These are phyloP conservation scores for Blastobotrys ciferrii DNA, from an alignment of 1,139 yeast species.

Conservation along the genomic window DNA sequence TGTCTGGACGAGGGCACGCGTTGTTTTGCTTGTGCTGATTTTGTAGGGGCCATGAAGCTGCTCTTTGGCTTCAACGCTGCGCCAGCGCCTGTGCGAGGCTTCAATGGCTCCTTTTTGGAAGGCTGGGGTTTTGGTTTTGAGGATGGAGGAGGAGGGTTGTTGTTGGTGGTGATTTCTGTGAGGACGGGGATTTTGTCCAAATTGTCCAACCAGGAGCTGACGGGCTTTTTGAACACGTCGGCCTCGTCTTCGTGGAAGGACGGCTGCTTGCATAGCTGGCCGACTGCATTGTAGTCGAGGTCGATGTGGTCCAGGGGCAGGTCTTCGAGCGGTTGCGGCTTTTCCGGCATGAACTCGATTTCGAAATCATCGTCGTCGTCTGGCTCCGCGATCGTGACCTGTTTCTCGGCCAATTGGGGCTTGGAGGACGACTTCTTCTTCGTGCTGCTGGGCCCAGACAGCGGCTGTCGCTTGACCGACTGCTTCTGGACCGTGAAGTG, in stretches of 20 bases:
- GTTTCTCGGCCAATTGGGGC: slow-evolving; percentile 10
- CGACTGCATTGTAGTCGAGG: slow-evolving; percentile 22
- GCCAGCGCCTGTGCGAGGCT: neutral
- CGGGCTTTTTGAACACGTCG: neutral
- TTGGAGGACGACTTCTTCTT: slow-evolving; percentile 7
- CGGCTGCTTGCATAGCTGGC: slow-evolving; percentile 15
- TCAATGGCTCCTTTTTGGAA: neutral
- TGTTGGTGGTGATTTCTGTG: neutral
- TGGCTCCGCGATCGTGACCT: neutral
- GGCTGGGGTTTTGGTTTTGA: slow-evolving; percentile 7
- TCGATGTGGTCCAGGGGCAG: slow-evolving; percentile 28
- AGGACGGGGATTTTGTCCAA: slow-evolving; percentile 1
- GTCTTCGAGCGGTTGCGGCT: slow-evolving; percentile 23
- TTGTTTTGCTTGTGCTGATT: slow-evolving; percentile 25
- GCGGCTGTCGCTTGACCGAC: slow-evolving; percentile 16
- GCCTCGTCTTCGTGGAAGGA: neutral
- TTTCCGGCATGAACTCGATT: slow-evolving; percentile 25
- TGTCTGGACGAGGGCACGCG: slow-evolving; percentile 7
- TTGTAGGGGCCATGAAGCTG: slow-evolving; percentile 25
- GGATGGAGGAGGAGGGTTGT: slow-evolving; percentile 10
- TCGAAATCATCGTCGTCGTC: slow-evolving; percentile 19
- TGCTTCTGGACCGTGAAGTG: slow-evolving; percentile 10
- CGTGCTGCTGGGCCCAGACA: slow-evolving; percentile 14
- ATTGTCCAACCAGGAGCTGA: neutral
- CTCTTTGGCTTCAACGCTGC: no score